These are phyloP conservation scores for Gossypium stocksii DNA, from an alignment of 345 rosid genomes.

Conservation along the genomic window DNA sequence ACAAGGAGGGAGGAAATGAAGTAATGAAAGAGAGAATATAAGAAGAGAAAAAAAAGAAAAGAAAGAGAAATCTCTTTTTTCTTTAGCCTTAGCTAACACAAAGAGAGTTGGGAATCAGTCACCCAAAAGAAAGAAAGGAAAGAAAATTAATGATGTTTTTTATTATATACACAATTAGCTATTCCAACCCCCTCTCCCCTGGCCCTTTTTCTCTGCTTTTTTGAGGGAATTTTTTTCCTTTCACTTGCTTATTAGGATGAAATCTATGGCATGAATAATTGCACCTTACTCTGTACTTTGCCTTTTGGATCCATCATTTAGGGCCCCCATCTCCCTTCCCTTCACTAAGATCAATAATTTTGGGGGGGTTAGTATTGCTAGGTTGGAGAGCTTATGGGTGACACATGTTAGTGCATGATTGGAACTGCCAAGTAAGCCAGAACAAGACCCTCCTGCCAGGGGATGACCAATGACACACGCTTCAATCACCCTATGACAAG, in stretches of 20 bases:
- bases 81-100: constrained; percentile 17
- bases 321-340: constrained; percentile 35
- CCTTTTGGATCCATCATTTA: constrained; percentile 68
- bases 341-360: constrained; percentile 40
- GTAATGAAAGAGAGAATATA: constrained; percentile 4
- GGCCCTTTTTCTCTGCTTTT: constrained; percentile 11
- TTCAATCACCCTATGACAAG: background rate
- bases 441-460: constrained; percentile 20
- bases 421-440: constrained; percentile 37
- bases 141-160: constrained; percentile 11
- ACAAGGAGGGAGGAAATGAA: constrained; percentile 15
- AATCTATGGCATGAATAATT: constrained; percentile 80
- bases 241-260: constrained; percentile 43
- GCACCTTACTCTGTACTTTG: constrained; percentile 59
- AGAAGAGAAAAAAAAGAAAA: background rate
- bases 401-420: constrained; percentile 46
- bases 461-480: background rate
- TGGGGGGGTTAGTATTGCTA: constrained; percentile 18
- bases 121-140: constrained; percentile 12
- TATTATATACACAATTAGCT: background rate
- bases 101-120: constrained; percentile 28
- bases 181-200: background rate
- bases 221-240: constrained; percentile 20
- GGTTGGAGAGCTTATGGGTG: constrained; percentile 25
- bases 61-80: constrained; percentile 17